Evolutionary conservation across 495 filamentous ascomycete genomes (phyloP), one percentile per base, ranked within the genome.

Genomic region (Rusavskia elegans): DNA sequence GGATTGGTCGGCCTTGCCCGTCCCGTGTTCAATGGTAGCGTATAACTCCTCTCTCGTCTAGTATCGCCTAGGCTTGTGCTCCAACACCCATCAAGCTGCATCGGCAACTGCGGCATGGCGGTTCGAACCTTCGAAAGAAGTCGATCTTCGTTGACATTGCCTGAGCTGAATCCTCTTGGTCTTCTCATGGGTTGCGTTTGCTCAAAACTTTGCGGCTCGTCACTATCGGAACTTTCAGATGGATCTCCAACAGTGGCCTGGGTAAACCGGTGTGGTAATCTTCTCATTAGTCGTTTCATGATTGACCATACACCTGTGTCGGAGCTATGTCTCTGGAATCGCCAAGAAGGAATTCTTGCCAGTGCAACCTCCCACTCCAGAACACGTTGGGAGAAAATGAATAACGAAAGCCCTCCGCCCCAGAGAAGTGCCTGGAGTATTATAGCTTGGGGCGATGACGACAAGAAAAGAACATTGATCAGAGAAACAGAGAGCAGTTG

Each of bases 291-390:
- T 45, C 73, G 66, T 35, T 76, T 73, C 37, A 82, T 63, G 30
- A 67, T 66, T 42, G 72, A 72, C 17, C 65, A 68, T 14, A 38
- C 37, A 17, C 45, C 49, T n/a, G 25, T 23, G 1, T 37, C 23
- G 10, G 14, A 32, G 0, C 30, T 20, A 21, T 51, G 50, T 23
- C 48, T 55, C 11, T 81, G 77, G 57, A 97, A 89, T 35, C 89
- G 83, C 87, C 90, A 96, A 54, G 77, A 85, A 2, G 92, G 92
- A 36, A 98, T 85, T 39, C 93, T 72, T 17, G 90, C 89, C 40
- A 98, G 68, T 48, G 82, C 72, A 16, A 96, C 82, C 36, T 83
- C 87, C 86, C 86, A 95, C 63, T 72, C 78, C n/a, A 97, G 78
- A 16, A 90, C 75, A 45, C 82, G 77, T 38, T 75, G 73, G 63